phyloP scores from a whole-genome alignment of 31 red algal genomes.

The Asparagopsis taxiformis region DNA sequence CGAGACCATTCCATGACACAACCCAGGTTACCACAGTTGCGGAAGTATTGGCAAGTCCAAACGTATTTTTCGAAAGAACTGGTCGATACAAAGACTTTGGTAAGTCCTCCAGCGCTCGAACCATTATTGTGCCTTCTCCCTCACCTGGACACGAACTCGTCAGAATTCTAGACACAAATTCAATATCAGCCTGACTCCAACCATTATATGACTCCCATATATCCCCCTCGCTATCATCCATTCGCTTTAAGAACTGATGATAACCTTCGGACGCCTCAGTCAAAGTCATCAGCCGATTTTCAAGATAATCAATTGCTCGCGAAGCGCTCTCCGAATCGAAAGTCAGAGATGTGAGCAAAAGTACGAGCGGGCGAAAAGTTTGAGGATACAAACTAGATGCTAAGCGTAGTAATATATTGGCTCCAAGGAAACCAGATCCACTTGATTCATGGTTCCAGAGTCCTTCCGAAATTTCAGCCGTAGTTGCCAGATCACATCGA shows the following conservation, averaged over 20 bases:
- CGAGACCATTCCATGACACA: constrained; percentile 49
- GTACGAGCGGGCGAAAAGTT: constrained; percentile 51
- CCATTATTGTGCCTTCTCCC: constrained; percentile 37
- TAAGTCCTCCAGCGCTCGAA: constrained; percentile 41
- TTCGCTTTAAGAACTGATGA: constrained; percentile 16
- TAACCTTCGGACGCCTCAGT: constrained; percentile 48
- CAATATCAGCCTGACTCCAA: constrained; percentile 8
- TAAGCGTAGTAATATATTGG: constrained; percentile 32
- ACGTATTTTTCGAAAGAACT: constrained; percentile 17
- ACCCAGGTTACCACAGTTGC: constrained; percentile 61
- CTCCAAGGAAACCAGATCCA: constrained; percentile 12
- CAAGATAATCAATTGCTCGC: constrained; percentile 22
- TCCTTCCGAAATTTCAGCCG: constrained; percentile 4
- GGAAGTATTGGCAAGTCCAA: constrained; percentile 39
- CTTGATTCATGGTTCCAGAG: constrained; percentile 39
- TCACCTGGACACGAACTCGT: constrained; percentile 17
- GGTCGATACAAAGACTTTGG: constrained; percentile 30
- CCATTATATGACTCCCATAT: constrained; percentile 15
- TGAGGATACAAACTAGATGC: constrained; percentile 57
- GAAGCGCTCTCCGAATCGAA: constrained; percentile 25
- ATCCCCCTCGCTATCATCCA: constrained; percentile 40
- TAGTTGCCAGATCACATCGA: constrained; percentile 4
- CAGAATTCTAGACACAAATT: constrained; percentile 1
- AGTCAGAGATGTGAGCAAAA: constrained; percentile 29
- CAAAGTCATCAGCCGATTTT: constrained; percentile 34